A percentile compares a stretch with the other conserved stretches of the same genome.
phyloP scores from a whole-genome alignment of 1,284 basidiomycete genomes.

The Apiotrichum akiyoshidainum region DNA sequence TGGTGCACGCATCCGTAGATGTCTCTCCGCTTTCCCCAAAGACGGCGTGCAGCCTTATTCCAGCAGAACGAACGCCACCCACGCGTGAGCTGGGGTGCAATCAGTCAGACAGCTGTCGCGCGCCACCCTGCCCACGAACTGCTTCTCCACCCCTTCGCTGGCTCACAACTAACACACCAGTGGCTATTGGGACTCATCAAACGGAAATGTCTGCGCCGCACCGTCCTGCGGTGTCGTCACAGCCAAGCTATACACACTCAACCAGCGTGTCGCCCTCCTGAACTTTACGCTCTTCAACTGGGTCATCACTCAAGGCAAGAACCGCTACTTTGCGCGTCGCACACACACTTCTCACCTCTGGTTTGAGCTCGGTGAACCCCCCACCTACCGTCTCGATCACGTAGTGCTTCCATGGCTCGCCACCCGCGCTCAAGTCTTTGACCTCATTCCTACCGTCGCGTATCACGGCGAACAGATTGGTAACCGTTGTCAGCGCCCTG shows the following conservation, averaged over 20 bases:
- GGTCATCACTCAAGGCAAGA: slow-evolving; percentile 1
- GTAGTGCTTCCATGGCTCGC: slow-evolving; percentile 5
- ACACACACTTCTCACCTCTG: slow-evolving; percentile 3
- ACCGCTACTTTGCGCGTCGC: slow-evolving; percentile 10
- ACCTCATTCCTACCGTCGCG: slow-evolving; percentile 9
- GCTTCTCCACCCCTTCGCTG: no score
- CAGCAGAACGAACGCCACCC: no score
- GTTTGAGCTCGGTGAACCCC: background rate
- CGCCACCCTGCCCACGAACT: no score
- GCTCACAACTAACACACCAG: background rate
- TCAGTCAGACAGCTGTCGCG: no score
- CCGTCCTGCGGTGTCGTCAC: slow-evolving; percentile 4
- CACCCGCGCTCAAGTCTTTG: slow-evolving; percentile 6
- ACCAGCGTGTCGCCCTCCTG: slow-evolving; percentile 10
- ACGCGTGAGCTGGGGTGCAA: no score
- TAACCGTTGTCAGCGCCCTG: slow-evolving; percentile 11
- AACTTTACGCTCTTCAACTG: slow-evolving; percentile 14
- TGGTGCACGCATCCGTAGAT: no score
- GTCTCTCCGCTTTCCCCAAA: no score
- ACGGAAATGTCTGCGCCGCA: background rate
- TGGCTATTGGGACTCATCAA: slow-evolving; percentile 5
- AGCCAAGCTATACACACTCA: background rate
- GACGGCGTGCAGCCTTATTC: no score
- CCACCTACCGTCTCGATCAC: background rate
- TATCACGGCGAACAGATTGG: slow-evolving; percentile 5